A percentile compares a stretch with the other conserved stretches of the same genome.
These are phyloP conservation scores for Tilletia caries DNA, from an alignment of 1,284 basidiomycete species.

Conservation along the genomic window DNA sequence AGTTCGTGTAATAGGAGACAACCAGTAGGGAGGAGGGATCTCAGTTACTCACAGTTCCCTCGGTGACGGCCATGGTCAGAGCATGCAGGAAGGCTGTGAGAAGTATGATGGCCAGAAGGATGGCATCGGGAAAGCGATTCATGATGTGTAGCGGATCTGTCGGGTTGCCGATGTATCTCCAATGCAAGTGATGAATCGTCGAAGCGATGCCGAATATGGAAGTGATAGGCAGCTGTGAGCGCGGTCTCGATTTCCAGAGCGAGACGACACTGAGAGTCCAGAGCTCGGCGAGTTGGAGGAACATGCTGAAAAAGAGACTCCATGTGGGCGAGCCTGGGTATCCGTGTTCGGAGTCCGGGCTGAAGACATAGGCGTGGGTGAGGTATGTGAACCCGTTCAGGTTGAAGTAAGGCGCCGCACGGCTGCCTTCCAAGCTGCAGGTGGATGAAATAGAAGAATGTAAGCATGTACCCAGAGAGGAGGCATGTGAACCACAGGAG, in stretches of 20 bases:
- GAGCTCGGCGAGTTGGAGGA: constrained; percentile 36
- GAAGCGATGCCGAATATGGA: constrained; percentile 32
- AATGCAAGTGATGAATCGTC: constrained; percentile 26
- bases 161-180: constrained; percentile 6
- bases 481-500: no score
- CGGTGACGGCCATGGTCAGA: constrained; percentile 41
- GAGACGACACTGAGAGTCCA: constrained; percentile 9
- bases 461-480: neutral
- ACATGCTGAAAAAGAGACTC: constrained; percentile 43
- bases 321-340: constrained; percentile 26
- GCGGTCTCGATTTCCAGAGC: neutral
- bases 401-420: constrained; percentile 38
- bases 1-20: no score
- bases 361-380: constrained; percentile 38
- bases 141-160: constrained; percentile 29
- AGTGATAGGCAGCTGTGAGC: constrained; percentile 31
- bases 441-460: neutral
- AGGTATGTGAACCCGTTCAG: constrained; percentile 43
- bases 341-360: constrained; percentile 24
- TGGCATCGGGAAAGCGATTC: constrained; percentile 37
- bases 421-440: constrained; percentile 31
- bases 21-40: no score
- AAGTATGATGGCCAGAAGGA: constrained; percentile 27
- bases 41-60: constrained; percentile 16
- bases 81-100: constrained; percentile 39